Base-by-base conservation (phyloP, 2,329 filamentous ascomycete species). In the Epichloe festucae region DNA sequence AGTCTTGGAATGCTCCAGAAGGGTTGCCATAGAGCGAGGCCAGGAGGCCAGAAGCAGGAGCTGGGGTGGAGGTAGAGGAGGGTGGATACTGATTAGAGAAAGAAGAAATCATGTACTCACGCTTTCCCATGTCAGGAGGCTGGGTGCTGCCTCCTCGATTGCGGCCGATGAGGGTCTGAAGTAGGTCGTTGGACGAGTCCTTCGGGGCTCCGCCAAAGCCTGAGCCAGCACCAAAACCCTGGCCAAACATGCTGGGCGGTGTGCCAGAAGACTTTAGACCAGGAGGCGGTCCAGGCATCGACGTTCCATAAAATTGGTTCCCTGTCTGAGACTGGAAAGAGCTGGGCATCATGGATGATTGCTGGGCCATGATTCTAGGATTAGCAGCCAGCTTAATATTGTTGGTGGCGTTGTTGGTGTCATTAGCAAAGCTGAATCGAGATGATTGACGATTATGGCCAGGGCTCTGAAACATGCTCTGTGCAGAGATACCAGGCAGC, bases 41-140 rank as follows among this genome's bases (percentile, higher is more conserved):
- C 76, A 91, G 78, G 78, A 90, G 85, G 77, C 85, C 84, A 77
- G 88, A 84, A 82, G 87, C 85, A 87, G 86, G 85, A 83, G 84
- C 85, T 73, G 84, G 83, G 74, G 84, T 85, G 70, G 85, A 87
- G 75, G 81, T 84, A 75, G 84, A 75, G 75, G 85, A 87, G 73
- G 82, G 77, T 73, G 84, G 85, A 74, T 88, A 87, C 77, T 90
- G 86, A 70, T 87, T 87, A 73, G 87, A 83, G 74, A 90, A 87
- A 75, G 85, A 87, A 84, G 89, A 87, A 82, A 90, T 86, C 78
- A 89, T 85, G 78, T 86, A 95, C 89, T 95, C 89, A 95, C 89
- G 89, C 89, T 95, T 95, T 82, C 83, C 84, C 71, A 83, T 79
- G 74, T 95, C 89, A 72, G 87, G 84, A 68, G 78, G 77, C 71